These are phyloP conservation scores for Aspergillus sp. DNA, from an alignment of 2,329 filamentous ascomycete genomes.

Conservation along the genomic window DNA sequence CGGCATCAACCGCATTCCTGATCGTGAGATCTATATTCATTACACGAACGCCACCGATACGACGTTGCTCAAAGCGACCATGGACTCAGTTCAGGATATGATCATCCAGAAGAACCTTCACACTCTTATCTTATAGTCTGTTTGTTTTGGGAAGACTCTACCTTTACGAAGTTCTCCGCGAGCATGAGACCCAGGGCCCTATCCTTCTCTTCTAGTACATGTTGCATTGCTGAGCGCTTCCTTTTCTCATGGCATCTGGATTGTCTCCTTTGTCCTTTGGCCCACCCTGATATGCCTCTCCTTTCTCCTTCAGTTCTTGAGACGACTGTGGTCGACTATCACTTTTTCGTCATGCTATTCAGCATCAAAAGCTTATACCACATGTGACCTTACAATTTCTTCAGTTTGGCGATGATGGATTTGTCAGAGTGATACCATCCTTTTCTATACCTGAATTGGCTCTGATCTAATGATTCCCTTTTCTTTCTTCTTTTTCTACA, in stretches of 20 bases:
- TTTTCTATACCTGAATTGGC: slow-evolving; percentile 16
- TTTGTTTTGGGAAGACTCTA: slow-evolving; percentile 4
- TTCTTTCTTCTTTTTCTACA: slow-evolving; percentile 15
- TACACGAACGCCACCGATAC: slow-evolving; percentile 63
- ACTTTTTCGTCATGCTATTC: slow-evolving; percentile 3
- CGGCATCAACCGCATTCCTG: slow-evolving; percentile 64
- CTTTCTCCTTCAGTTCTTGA: slow-evolving; percentile 9
- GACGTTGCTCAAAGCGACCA: slow-evolving; percentile 79
- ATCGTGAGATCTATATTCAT: slow-evolving; percentile 58
- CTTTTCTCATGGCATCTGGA: slow-evolving; percentile 6
- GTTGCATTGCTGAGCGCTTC: slow-evolving; percentile 27
- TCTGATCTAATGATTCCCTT: neutral
- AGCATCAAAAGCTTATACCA: slow-evolving; percentile 15
- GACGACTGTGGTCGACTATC: slow-evolving; percentile 11
- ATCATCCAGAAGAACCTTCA: slow-evolving; percentile 81
- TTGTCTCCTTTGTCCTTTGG: slow-evolving; percentile 7
- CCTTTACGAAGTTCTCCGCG: slow-evolving; percentile 17
- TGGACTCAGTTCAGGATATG: slow-evolving; percentile 84
- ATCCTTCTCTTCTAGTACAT: slow-evolving; percentile 19
- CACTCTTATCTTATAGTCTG: slow-evolving; percentile 64
- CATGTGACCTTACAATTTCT: slow-evolving; percentile 16
- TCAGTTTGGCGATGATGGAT: slow-evolving; percentile 24
- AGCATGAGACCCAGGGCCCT: slow-evolving; percentile 16
- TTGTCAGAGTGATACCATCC: slow-evolving; percentile 37
- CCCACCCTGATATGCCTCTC: neutral